phyloP scores from a whole-genome alignment of 805 yeast species.

The Schizosaccharomyces osmophilus region DNA sequence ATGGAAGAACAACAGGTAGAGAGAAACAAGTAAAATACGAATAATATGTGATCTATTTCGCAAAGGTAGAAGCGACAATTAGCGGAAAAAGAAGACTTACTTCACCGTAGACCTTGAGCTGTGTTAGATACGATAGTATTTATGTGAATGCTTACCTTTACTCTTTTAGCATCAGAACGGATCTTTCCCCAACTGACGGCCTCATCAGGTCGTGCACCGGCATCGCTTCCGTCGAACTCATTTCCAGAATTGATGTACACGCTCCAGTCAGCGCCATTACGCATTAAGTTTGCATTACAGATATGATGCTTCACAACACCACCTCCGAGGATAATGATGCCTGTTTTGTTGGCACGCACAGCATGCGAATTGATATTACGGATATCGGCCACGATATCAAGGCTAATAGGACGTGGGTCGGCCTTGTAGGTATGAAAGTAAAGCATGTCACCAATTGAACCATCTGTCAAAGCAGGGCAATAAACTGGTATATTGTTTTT shows the following conservation, averaged over 20 bases:
- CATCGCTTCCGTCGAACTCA: conserved; percentile 96
- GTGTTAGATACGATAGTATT: background rate
- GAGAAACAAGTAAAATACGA: no score
- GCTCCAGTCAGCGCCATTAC: conserved; percentile 97
- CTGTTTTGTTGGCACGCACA: conserved; percentile 83
- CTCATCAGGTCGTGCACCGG: conserved; percentile 98
- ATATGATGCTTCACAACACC: conserved; percentile 92
- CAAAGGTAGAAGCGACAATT: conserved; percentile 94
- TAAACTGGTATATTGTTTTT: conserved; percentile 87
- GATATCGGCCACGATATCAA: conserved; percentile 86
- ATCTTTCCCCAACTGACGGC: conserved; percentile 98
- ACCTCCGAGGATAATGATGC: conserved; percentile 91
- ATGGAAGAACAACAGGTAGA: no score
- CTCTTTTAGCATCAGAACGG: conserved; percentile 75
- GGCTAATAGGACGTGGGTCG: conserved; percentile 60
- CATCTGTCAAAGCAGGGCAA: conserved; percentile 95
- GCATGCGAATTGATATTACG: conserved; percentile 77
- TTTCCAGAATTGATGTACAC: conserved; percentile 94
- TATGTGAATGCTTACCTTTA: conserved; percentile 30
- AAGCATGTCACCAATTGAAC: conserved; percentile 95
- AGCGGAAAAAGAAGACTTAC: conserved; percentile 87
- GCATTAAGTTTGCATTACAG: conserved; percentile 92
- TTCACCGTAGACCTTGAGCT: conserved; percentile 37
- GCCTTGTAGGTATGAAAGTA: conserved; percentile 95
- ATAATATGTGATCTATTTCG: conserved; percentile 13